phyloP scores from a whole-genome alignment of 1,284 basidiomycete genomes.

The Cystobasidium pallidum region DNA sequence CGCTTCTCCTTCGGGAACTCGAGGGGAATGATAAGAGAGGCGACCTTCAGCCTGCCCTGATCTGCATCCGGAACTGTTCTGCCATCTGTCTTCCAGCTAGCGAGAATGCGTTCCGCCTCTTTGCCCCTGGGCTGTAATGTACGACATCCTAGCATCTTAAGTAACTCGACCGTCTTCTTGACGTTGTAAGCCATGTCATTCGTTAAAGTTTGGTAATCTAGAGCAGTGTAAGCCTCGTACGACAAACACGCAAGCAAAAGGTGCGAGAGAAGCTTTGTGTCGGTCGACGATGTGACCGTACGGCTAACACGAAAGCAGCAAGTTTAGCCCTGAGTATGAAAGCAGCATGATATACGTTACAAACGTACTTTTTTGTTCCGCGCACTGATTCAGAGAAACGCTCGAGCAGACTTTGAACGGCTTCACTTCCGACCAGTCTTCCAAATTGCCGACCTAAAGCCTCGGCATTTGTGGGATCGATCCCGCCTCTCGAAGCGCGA shows the following conservation, averaged over 20 bases:
- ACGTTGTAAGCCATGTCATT: slow-evolving; percentile 66
- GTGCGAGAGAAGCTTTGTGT: slow-evolving; percentile 72
- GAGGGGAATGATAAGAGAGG: slow-evolving; percentile 72
- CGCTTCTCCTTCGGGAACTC: slow-evolving; percentile 69
- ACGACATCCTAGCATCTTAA: slow-evolving; percentile 67
- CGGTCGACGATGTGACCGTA: slow-evolving; percentile 69
- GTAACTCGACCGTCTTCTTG: slow-evolving; percentile 53
- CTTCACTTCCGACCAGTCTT: slow-evolving; percentile 40
- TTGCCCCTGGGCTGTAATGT: slow-evolving; percentile 64
- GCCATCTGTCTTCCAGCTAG: slow-evolving; percentile 32
- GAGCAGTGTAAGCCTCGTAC: slow-evolving; percentile 62
- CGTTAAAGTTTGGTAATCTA: slow-evolving; percentile 68
- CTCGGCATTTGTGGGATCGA: slow-evolving; percentile 19
- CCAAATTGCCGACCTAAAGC: slow-evolving; percentile 23
- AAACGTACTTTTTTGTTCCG: slow-evolving; percentile 30
- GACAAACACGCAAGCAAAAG: slow-evolving; percentile 78
- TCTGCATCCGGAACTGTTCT: slow-evolving; percentile 44
- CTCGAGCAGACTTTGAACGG: slow-evolving; percentile 30
- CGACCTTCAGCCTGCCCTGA: slow-evolving; percentile 63
- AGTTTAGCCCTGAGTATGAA: not conserved
- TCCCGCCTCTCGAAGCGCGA: slow-evolving; percentile 3
- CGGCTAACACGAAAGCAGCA: slow-evolving; percentile 59
- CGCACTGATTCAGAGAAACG: slow-evolving; percentile 36
- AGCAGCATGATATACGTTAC: slow-evolving; percentile 9
- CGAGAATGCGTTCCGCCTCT: slow-evolving; percentile 66